Base-by-base conservation (phyloP, 2,329 filamentous ascomycete genomes). In the Phyllosticta citriasiana region DNA sequence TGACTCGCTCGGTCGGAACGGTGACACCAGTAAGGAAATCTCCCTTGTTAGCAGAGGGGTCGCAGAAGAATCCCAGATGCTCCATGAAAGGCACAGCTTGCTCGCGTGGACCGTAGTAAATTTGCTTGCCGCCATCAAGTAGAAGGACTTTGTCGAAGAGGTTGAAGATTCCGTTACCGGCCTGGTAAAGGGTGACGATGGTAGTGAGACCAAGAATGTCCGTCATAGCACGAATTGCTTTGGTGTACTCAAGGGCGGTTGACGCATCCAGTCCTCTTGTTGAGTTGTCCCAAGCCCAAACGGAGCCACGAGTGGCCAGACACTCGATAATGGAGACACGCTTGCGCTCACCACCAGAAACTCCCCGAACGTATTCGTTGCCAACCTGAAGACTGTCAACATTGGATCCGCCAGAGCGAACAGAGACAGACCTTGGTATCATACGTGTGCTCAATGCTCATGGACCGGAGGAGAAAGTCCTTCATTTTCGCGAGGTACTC, bases 11-110 rank as follows among this genome's bases (percentile, higher is more conserved):
- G 33, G 70, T 69, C 1, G 77, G 66, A 4, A 74, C 75, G 1
- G 84, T 89, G 63, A 91, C 83, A 3, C 86, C 88, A 0, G 88
- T 91, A n/a, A 92, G 73, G 70, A 89, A 92, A 67, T 93, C 89
- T 1, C 83, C 84, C 0, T 84, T 84, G 0, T 86, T 90, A 30
- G 85, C 82, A 4, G 83, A 81, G 5, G 84, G 79, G 0, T 78
- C 77, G 66, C 82, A 88, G 25, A 84, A 67, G 66, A 89, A 91
- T 22, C 88, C 88, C 69, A 86, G 82, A 9, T 79, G 72, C 67
- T 85, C 82, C 65, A 91, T 90, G 70, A 85, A 91, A 0, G 74
- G 73, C 64, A 81, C 84, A 1, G 88, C 88, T 4, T 78, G 71
- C 4, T 67, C 69, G 0, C 82, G 81, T 0, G 82, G 80, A 0